Percentiles rank a stretch among this genome's conserved stretches.
Conservation (phyloP, 2,329 filamentous ascomycete genomes). For the Cladophialophora carrionii region DNA sequence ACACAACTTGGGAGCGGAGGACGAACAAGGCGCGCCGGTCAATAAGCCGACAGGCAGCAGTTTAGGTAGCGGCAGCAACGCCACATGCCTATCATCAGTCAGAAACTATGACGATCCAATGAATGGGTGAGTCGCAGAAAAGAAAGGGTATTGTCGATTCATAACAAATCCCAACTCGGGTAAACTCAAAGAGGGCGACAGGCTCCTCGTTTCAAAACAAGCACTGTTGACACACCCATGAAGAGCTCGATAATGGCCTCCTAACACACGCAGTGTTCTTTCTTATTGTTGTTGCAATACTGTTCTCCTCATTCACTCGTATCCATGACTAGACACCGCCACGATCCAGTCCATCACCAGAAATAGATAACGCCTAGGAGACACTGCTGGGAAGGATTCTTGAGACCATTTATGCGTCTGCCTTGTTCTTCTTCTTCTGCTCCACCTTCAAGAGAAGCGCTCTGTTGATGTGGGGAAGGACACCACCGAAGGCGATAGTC, state of each 20-base stretch:
- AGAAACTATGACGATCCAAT: background rate
- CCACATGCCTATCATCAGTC: background rate
- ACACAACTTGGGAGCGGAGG: background rate
- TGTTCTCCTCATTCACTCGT: slow-evolving; percentile 31
- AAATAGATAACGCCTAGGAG: background rate
- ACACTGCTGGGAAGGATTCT: background rate
- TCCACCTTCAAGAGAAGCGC: slow-evolving; percentile 93
- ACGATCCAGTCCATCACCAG: slow-evolving; percentile 17
- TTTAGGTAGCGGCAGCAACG: background rate
- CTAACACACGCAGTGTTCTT: slow-evolving; percentile 23
- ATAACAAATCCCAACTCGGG: slow-evolving; percentile 4
- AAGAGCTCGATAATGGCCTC: slow-evolving; percentile 28
- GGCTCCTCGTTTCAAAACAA: slow-evolving; percentile 8
- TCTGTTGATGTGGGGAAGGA: slow-evolving; percentile 97
- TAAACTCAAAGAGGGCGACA: slow-evolving; percentile 7
- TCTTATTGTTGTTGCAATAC: slow-evolving; percentile 16
- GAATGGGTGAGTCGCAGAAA: background rate
- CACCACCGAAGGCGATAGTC: slow-evolving; percentile 97
- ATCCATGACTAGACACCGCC: slow-evolving; percentile 28
- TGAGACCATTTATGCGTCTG: slow-evolving; percentile 37
- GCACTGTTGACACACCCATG: slow-evolving; percentile 18
- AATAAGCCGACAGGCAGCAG: background rate
- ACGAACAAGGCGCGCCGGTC: background rate
- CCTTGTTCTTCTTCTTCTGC: slow-evolving; percentile 89
- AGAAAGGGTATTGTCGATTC: slow-evolving; percentile 9